A percentile compares a stretch with the other conserved stretches of the same genome.
Evolutionary conservation across 2,329 filamentous ascomycete species (phyloP).

Genomic region (Orbilia brochopaga): DNA sequence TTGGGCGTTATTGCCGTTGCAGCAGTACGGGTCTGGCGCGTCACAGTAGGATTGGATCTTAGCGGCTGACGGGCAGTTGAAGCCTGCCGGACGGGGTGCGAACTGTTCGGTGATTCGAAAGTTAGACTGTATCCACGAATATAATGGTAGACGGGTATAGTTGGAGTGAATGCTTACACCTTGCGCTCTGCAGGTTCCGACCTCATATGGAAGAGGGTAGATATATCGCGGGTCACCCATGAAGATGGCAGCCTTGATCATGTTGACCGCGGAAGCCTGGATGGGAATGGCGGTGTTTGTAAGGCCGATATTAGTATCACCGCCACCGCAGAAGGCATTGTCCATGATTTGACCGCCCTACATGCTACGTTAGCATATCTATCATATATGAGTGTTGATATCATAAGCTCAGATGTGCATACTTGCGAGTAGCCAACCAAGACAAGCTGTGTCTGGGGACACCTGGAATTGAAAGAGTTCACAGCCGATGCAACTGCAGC

Average conservation of each 20-base stretch:
- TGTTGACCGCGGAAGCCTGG: constrained; percentile 61
- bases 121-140: constrained; percentile 61
- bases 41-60: constrained; percentile 70
- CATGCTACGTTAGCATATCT: background rate
- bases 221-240: constrained; percentile 69
- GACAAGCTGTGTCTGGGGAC: constrained; percentile 66
- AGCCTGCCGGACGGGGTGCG: constrained; percentile 64
- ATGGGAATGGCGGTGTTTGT: constrained; percentile 60
- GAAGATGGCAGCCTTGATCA: constrained; percentile 70
- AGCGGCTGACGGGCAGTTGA: constrained; percentile 63
- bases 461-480: constrained; percentile 65
- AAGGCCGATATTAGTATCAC: constrained; percentile 61
- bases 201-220: constrained; percentile 65
- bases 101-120: constrained; percentile 59
- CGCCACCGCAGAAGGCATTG: constrained; percentile 67
- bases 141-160: background rate
- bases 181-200: constrained; percentile 66
- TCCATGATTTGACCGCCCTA: constrained; percentile 70
- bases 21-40: constrained; percentile 68
- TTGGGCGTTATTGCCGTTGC: constrained; percentile 64
- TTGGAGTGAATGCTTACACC: constrained; percentile 63
- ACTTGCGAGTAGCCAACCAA: constrained; percentile 70
- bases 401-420: no score
- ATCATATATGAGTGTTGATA: no score
- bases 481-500: constrained; percentile 67